Percentiles rank a stretch among this genome's conserved stretches.
Evolutionary conservation across 164 flowering plant species (phyloP).

Genomic region (grape (Vitis vinifera)): DNA sequence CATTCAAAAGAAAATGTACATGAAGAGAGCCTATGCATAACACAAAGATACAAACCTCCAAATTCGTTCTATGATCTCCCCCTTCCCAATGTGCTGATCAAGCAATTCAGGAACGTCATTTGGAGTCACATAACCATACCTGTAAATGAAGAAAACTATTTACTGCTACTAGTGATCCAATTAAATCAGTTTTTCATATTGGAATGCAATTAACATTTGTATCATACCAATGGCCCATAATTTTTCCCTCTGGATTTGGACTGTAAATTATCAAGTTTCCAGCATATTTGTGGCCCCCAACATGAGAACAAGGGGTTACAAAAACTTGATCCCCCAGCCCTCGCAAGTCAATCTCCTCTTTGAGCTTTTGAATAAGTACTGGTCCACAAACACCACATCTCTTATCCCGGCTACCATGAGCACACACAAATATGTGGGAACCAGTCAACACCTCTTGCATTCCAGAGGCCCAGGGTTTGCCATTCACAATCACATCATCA

Average conservation of each 20-base stretch:
- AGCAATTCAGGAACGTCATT: constrained; percentile 71
- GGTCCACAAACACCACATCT: constrained; percentile 99
- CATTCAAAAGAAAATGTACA: background rate
- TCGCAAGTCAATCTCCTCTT: constrained; percentile 60
- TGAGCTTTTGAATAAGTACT: constrained; percentile 63
- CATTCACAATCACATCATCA: constrained; percentile 77
- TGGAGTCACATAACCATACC: constrained; percentile 98
- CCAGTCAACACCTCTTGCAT: constrained; percentile 55
- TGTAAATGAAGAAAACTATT: constrained; percentile 22
- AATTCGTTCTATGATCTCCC: constrained; percentile 58
- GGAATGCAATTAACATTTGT: background rate
- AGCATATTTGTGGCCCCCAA: constrained; percentile 98
- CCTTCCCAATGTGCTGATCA: constrained; percentile 79
- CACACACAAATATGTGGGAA: constrained; percentile 81
- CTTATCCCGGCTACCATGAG: constrained; percentile 81
- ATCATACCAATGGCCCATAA: constrained; percentile 78
- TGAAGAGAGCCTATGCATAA: constrained; percentile 5
- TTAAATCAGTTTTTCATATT: background rate
- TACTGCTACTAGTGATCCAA: background rate
- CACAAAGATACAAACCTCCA: constrained; percentile 51
- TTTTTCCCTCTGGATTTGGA: constrained; percentile 55
- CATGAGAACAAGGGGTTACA: constrained; percentile 83
- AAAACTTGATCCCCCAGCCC: constrained; percentile 55
- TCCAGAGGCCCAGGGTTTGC: constrained; percentile 62
- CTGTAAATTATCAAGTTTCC: constrained; percentile 82